Evolutionary conservation across 352 stramenopile species (phyloP), one percentile per base, ranked within the genome.

Genomic region (Phytophthora boehmeriae): DNA sequence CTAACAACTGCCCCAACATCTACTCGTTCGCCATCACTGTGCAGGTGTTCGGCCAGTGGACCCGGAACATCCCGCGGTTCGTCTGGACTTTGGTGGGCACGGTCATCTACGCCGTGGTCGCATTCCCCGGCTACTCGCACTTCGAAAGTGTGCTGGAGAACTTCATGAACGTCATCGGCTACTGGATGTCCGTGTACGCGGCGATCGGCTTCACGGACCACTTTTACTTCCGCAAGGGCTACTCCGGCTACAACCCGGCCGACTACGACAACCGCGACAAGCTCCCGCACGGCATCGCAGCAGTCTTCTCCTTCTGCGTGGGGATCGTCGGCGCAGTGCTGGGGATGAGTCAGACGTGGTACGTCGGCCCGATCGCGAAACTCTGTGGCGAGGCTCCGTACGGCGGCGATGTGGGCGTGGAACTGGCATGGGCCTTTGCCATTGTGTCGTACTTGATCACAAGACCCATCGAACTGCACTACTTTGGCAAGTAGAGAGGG

Each of bases 81-180:
- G 45, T 81, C 17, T 81, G 69, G 69, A 75, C 73, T n/a, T n/a
- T 74, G 19, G 50, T 81, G 1, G 73, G 62, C 38, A 47, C 73
- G 0, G 30, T 81, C 52, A 63, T 81, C 52, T 78, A 81, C 53
- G 55, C 61, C 9, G 61, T 53, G n/a, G 49, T 81, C 10, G 73
- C 73, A 13, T 67, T 81, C 35, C 61, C 66, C 0, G 69, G 69
- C 23, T 81, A 78, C 63, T 65, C 59, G 32, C 59, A 81, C 53
- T 81, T 81, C 16, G 73, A 81, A 47, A 44, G 42, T 35, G 66
- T 81, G 39, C 59, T 81, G 13, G 62, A 81, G 27, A 81, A 81
- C 62, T 81, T 81, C 32, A 81, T 81, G 73, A 81, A 78, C 66
- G 43, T 81, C 69, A 82, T 82, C 64, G 69, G 55, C 53, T 82